phyloP scores from a whole-genome alignment of 2,329 filamentous ascomycete species.

The Fusarium liriodendri region DNA sequence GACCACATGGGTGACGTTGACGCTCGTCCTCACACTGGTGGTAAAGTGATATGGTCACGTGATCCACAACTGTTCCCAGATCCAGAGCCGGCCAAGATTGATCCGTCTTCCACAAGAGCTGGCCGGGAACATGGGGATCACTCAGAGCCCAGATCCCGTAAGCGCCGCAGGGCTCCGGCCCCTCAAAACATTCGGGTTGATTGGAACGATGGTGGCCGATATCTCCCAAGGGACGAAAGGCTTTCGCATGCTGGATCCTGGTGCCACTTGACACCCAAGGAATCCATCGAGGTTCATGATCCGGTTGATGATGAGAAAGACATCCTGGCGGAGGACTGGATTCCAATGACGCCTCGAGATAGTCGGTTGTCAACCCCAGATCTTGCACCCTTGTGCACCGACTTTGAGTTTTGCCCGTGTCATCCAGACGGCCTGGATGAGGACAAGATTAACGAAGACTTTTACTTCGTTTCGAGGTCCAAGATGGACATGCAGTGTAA shows the following conservation, averaged over 20 bases:
- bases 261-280: constrained; percentile 17
- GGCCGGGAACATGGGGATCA: not conserved
- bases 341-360: constrained; percentile 28
- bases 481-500: constrained; percentile 42
- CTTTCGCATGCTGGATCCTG: constrained; percentile 35
- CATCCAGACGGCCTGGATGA: constrained; percentile 12
- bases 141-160: constrained; percentile 6
- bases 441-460: constrained; percentile 33
- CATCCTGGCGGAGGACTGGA: constrained; percentile 14
- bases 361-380: constrained; percentile 38
- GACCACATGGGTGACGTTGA: constrained; percentile 4
- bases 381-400: constrained; percentile 33
- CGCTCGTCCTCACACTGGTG: not conserved
- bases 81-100: not conserved
- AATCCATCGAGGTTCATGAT: not conserved
- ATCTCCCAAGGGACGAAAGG: not conserved
- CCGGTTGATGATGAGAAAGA: not conserved
- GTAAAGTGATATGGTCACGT: constrained; percentile 8
- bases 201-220: not conserved
- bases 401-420: constrained; percentile 42
- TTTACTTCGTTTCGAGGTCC: constrained; percentile 33
- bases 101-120: not conserved
- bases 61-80: constrained; percentile 4
- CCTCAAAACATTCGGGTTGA: not conserved
- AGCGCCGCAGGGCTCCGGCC: constrained; percentile 10